These are phyloP conservation scores for Polyplosphaeria fusca DNA, from an alignment of 495 filamentous ascomycete species.

Conservation along the genomic window DNA sequence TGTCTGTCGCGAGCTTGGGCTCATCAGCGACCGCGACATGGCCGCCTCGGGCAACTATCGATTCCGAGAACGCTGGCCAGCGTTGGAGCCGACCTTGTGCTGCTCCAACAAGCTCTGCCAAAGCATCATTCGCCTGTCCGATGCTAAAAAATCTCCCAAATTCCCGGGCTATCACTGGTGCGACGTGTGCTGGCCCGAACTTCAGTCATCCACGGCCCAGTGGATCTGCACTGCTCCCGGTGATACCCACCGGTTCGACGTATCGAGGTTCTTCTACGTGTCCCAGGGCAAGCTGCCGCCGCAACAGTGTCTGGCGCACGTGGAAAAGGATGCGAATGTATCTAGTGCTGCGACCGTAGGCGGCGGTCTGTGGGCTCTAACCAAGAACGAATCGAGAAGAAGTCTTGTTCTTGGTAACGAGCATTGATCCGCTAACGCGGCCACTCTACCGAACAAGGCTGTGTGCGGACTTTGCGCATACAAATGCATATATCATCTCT, in stretches of 20 bases:
- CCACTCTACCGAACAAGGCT: too few relatives aligned
- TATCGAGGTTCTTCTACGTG: constrained; percentile 35
- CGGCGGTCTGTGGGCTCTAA: constrained; percentile 1
- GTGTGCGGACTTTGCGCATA: too few relatives aligned
- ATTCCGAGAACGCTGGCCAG: constrained; percentile 36
- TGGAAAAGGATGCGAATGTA: constrained; percentile 4
- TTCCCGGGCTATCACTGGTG: constrained; percentile 37
- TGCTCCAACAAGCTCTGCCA: constrained; percentile 45
- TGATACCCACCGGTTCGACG: constrained; percentile 27
- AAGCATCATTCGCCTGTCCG: constrained; percentile 29
- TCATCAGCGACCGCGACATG: constrained; percentile 37
- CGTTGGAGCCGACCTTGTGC: constrained; percentile 31
- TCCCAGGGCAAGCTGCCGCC: constrained; percentile 27
- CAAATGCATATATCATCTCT: too few relatives aligned
- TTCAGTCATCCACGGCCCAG: constrained; percentile 22
- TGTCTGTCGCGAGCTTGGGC: constrained; percentile 41
- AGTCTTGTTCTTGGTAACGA: neutral
- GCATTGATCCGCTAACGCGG: neutral
- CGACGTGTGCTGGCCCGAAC: constrained; percentile 37
- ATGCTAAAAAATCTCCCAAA: constrained; percentile 21
- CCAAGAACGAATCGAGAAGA: neutral
- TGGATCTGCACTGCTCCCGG: constrained; percentile 20
- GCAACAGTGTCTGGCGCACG: constrained; percentile 25
- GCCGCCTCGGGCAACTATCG: constrained; percentile 24
- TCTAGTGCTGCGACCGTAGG: constrained; percentile 9